Percentiles rank a stretch among this genome's conserved stretches.
phyloP scores from a whole-genome alignment of 2,329 filamentous ascomycete species.

The Ploettnerulaceae sp. region DNA sequence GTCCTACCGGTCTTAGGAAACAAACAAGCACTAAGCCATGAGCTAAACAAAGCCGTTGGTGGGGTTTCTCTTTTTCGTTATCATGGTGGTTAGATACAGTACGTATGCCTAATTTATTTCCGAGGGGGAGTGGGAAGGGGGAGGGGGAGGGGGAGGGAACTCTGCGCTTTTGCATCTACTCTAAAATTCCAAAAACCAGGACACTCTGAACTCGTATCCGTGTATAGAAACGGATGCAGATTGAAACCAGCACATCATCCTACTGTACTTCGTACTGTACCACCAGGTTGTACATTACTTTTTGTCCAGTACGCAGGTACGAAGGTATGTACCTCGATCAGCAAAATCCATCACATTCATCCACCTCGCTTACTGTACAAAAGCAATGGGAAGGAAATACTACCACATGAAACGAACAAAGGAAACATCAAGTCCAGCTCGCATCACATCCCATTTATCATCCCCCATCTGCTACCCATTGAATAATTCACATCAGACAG shows the following conservation, averaged over 20 bases:
- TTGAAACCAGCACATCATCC: not conserved
- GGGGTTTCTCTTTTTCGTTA: too few species aligned
- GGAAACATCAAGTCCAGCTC: not conserved
- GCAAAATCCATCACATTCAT: too few species aligned
- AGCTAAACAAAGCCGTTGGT: too few species aligned
- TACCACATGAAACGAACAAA: constrained; percentile 9
- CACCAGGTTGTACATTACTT: not conserved
- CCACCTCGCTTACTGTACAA: not conserved
- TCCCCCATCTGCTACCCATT: too few species aligned
- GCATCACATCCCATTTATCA: not conserved
- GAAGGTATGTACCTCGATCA: not conserved
- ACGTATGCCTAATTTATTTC: too few species aligned
- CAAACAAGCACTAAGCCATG: too few species aligned
- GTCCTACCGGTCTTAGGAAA: too few species aligned
- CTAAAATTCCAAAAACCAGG: not conserved
- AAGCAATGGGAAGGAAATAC: not conserved
- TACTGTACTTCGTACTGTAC: not conserved
- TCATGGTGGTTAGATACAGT: too few species aligned
- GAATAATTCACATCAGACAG: too few species aligned
- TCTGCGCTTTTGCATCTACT: not conserved
- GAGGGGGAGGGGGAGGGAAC: too few species aligned
- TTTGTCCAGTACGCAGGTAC: not conserved
- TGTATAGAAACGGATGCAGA: not conserved
- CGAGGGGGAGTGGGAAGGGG: too few species aligned
- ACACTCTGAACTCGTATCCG: constrained; percentile 3